These are phyloP conservation scores for Lentinula edodes DNA, from an alignment of 768 basidiomycete species.

Conservation along the genomic window DNA sequence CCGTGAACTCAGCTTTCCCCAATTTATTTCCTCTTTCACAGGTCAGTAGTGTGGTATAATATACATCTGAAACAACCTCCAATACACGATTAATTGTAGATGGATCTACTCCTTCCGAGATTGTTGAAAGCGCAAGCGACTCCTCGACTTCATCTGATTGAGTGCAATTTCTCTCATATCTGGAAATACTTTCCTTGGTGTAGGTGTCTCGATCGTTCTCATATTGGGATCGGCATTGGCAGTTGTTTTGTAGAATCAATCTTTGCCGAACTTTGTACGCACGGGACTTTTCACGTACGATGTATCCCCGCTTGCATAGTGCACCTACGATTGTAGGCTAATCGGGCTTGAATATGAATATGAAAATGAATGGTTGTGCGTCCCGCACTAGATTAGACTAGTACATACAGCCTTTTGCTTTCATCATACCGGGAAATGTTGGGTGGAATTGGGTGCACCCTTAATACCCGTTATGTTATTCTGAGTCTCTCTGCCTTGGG, in stretches of 20 bases:
- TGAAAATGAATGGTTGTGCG: no score
- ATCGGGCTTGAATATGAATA: no score
- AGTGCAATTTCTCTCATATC: neutral
- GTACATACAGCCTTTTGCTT: no score
- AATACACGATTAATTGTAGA: constrained; percentile 20
- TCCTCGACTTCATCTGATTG: constrained; percentile 10
- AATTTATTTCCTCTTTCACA: constrained; percentile 36
- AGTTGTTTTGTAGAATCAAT: constrained; percentile 3
- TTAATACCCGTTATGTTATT: no score
- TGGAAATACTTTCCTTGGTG: constrained; percentile 10
- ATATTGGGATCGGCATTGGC: constrained; percentile 28
- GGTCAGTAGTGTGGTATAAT: constrained; percentile 28
- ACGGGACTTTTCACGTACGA: no score
- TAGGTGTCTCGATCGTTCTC: constrained; percentile 22
- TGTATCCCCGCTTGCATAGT: no score
- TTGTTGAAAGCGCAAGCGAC: constrained; percentile 26
- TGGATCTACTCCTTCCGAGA: constrained; percentile 29
- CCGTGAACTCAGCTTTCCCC: constrained; percentile 31
- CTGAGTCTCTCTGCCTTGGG: neutral
- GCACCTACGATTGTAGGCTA: no score
- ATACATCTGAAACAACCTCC: neutral
- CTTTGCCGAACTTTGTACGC: no score
- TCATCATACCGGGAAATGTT: no score
- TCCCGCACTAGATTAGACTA: no score
- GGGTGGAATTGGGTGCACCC: no score